Conservation (phyloP, 2,329 filamentous ascomycete species). For the Aureobasidium sp. region DNA sequence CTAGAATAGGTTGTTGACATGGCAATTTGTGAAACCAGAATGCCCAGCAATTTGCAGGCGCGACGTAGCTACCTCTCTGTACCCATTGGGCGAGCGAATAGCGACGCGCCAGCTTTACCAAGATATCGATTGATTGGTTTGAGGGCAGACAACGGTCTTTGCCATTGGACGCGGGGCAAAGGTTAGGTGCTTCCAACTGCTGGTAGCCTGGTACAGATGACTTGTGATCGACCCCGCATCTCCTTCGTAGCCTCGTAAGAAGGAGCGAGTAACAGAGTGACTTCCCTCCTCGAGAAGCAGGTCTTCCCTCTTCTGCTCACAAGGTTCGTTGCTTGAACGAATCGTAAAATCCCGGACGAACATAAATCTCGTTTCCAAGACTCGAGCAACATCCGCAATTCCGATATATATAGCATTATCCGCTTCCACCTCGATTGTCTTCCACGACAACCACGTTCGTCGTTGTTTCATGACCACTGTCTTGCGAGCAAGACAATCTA, state of each 20-base stretch:
- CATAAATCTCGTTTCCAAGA: background rate
- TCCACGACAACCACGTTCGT: background rate
- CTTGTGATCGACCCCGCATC: slow-evolving; percentile 14
- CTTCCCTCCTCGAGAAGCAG: background rate
- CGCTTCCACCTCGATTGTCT: background rate
- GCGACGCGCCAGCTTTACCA: background rate
- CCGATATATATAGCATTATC: slow-evolving; percentile 8
- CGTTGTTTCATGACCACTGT: background rate
- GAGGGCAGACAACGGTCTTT: background rate
- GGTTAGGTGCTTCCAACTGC: slow-evolving; percentile 2
- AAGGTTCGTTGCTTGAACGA: background rate
- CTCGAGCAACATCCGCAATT: background rate
- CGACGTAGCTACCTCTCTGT: slow-evolving; percentile 6
- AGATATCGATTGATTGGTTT: background rate
- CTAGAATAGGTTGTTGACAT: background rate
- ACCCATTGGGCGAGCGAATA: background rate
- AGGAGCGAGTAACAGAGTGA: background rate
- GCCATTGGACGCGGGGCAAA: slow-evolving; percentile 7
- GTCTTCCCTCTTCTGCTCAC: background rate
- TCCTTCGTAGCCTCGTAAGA: background rate
- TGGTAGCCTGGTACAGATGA: background rate
- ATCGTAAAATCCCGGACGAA: background rate
- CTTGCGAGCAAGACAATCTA: background rate
- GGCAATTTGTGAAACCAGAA: background rate
- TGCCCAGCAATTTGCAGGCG: background rate